Evolutionary conservation across 2,329 filamentous ascomycete species (phyloP), one percentile per base, ranked within the genome.

Genomic region (Gremmenia infestans): DNA sequence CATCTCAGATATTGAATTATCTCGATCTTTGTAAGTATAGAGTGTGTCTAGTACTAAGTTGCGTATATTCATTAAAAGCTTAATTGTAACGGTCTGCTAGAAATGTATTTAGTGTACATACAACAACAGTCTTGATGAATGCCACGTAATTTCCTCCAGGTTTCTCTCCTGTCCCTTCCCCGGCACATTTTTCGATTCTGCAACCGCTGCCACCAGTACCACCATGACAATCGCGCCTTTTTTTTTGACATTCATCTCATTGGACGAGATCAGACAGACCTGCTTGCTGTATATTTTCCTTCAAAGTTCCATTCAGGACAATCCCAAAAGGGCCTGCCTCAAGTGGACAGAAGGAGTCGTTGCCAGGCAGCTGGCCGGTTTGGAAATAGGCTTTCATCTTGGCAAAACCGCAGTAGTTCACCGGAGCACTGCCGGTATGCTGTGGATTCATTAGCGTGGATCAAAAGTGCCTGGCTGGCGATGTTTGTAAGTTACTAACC

Each of bases 291-390:
- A 53, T 48, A 35, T 53, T 53, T 4, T 42, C 51, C 51, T 40
- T 25, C 35, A 53, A 39, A 48, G 51, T 48, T 19, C 51, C 51
- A 48, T 53, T 42, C 36, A 48, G n/a, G 8, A 53, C 35, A 42
- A 53, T 40, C 17, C 28, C 28, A 37, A 53, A 53, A 37, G 45
- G 35, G 17, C 51, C 51, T 6, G 4, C 9, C 23, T 53, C 51
- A 28, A 53, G 9, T 1, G 28, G 12, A 32, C 32, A 37, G 15
- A 50, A 50, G 22, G 48, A 50, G 19, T 39, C 32, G 12, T 50
- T 50, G 35, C 48, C 46, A 3, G 46, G 46, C 46, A 48, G 28
- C 28, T 28, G 22, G 15, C 4, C 40, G 22, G 35, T 50, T 23
- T 39, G 48, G 48, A 39, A 50, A 32, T 50, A 50, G 1, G 48